Evolutionary conservation across 169 alveolate species (phyloP).

Genomic region (Cryptosporidium meleagridis): DNA sequence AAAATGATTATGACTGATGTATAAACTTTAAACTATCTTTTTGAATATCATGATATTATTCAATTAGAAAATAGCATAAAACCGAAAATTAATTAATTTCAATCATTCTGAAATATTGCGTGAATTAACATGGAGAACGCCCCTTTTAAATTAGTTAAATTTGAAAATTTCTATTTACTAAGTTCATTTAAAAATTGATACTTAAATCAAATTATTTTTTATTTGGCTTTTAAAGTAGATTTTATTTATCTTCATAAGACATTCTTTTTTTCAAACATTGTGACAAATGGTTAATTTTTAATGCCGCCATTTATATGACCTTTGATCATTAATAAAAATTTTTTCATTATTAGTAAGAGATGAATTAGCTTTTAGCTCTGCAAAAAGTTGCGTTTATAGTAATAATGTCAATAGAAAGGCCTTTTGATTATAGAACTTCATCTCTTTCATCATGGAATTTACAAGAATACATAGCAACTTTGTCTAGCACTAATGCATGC

Average conservation of each 20-base stretch:
- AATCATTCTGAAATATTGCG: too few species aligned
- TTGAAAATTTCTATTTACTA: background rate
- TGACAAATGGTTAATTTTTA: too few species aligned
- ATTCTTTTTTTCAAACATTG: too few species aligned
- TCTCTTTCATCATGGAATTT: conserved; percentile 67
- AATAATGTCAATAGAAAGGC: background rate
- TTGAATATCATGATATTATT: too few species aligned
- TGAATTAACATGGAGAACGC: background rate
- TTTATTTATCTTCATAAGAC: background rate
- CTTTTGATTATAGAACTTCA: background rate
- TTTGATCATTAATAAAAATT: too few species aligned
- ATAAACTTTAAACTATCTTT: too few species aligned
- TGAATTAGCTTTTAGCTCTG: background rate
- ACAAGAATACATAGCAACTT: conserved; percentile 55
- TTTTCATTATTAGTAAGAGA: too few species aligned
- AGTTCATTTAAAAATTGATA: background rate
- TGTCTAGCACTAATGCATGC: conserved; percentile 7
- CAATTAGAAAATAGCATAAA: too few species aligned
- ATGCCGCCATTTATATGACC: background rate
- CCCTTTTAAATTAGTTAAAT: too few species aligned
- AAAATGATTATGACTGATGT: background rate
- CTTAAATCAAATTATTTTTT: too few species aligned
- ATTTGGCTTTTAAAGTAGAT: background rate
- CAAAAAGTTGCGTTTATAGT: too few species aligned
- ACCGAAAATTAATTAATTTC: too few species aligned